Evolutionary conservation across 768 basidiomycete species (phyloP), one percentile per base, ranked within the genome.

Genomic region (Psilocybe sp.): DNA sequence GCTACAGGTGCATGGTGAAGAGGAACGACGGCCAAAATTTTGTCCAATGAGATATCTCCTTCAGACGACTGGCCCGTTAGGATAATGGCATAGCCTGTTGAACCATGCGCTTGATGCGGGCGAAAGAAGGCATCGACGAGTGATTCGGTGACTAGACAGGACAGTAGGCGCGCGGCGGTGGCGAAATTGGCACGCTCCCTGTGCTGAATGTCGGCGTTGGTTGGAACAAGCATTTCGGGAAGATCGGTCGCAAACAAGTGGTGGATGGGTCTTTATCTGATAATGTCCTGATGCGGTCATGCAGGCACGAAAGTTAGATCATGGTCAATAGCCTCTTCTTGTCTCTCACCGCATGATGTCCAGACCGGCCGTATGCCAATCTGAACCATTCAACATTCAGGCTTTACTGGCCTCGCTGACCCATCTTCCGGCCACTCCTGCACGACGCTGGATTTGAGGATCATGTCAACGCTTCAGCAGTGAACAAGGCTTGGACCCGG

Each of bases 141-240:
- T 6, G 79, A 80, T 61, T 81, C 80, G 1, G 80, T 80, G 46
- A 81, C 79, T 6, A 83, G 70, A 56, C 79, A 81, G 28, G 79
- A 80, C n/a, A 81, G 54, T 4, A 83, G 60, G 20, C 81, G 76
- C 12, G 78, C 67, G 19, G 71, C 64, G 33, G 74, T 74, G 9
- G 76, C 75, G 55, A 81, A 79, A 16, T 69, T 62, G 34, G 80
- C 80, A 20, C 71, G 70, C 60, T 74, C 68, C 32, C 56, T 57
- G 15, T 3, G 19, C 20, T 39, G 32, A 13, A 16, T 9, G 5
- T 38, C 20, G 34, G 42, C 12, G 36, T 31, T 19, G 15, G 33
- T 37, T 10, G 41, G 33, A 15, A 37, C 38, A 12, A 44, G 16
- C 50, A 46, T 46, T 9, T 48, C 40, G 44, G 11, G 16, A 28